Evolutionary conservation across 2,329 filamentous ascomycete genomes (phyloP), one percentile per base, ranked within the genome.

Genomic region (Cladophialophora bantiana): DNA sequence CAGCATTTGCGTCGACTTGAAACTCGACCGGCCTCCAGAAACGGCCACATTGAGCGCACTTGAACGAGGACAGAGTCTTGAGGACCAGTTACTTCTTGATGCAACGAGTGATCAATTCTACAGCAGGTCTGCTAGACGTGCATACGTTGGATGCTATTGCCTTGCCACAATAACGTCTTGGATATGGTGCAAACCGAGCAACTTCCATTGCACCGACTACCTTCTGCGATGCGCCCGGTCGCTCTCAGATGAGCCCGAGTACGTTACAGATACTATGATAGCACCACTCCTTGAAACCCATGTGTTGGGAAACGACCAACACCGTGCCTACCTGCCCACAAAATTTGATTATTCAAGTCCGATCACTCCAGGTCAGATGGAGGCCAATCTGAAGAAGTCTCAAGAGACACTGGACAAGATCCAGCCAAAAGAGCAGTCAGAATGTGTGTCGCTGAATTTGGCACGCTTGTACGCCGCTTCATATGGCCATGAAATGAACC

Each of bases 181-280:
- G 60, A 56, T 62, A 7, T 62, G 60, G 60, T 35, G 60, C 32
- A 62, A 62, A 32, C 60, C 60, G 31, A 62, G 40, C 26, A 62
- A 54, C 35, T 10, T 62, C 6, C 48, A 36, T 32, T 56, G 20
- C 50, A 62, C 31, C 15, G 26, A 42, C 26, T 62, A 62, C 35
- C 7, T 62, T 3, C 4, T 55, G 13, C 26, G 55, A n/a, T 62
- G 60, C 31, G 60, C 60, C 20, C 31, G 35, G 26, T 62, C 60
- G 1, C 60, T 62, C 15, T 18, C 60, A 12, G 38, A 62, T 13
- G 50, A 55, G 7, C 60, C 60, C 9, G 60, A 62, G 36, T 55
- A 62, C 26, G 7, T 13, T 6, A 62, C 60, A 15, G 60, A 62
- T 32, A 18, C 26, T 12, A n/a, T 62, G 34, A 62, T 62, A 4